Evolutionary conservation across 2,329 filamentous ascomycete genomes (phyloP), one percentile per base, ranked within the genome.

Genomic region (Claviceps arundinis): DNA sequence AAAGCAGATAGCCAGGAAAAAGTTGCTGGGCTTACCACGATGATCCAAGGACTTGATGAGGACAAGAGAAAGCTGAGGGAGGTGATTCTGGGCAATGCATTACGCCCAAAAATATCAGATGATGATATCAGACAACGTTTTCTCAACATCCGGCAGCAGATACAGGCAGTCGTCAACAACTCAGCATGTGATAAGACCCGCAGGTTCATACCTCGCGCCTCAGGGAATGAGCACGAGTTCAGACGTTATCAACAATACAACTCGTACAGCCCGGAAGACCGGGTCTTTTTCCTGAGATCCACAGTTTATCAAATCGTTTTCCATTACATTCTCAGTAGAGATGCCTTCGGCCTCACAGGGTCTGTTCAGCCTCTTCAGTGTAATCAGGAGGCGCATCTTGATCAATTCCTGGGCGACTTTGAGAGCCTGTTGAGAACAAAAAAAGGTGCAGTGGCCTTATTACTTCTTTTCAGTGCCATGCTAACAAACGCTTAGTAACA

Each of bases 261-360:
- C 11, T 5, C 11, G 16, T n/a, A 17, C 4, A n/a, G 14, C 19
- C 19, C 1, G 1, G 0, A 1, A 14, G n/a, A 16, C 19, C 19
- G 41, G 0, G 1, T 24, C 19, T 16, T 14, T 14, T 1, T 43
- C 5, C 16, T 43, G 11, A 24, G 42, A 26, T 13, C 14, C 1
- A 2, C 1, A 7, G 2, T 44, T 1, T 44, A 44, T 44, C 0
- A 26, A 2, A 26, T n/a, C 2, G n/a, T 44, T 22, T 2, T 16
- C 16, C 2, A 24, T 24, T 24, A 1, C 8, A 26, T 26, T n/a
- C 1, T 44, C 1, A 14, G 14, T 13, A 1, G 4, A 16, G 19
- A 44, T 26, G 6, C 14, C 13, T n/a, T 44, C 7, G 41, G 19
- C 11, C 11, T 43, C 2, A 11, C 14, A 7, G 5, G 6, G 5